Evolutionary conservation across 2,329 filamentous ascomycete genomes (phyloP), one percentile per base, ranked within the genome.

Genomic region (Microdochium nivale): DNA sequence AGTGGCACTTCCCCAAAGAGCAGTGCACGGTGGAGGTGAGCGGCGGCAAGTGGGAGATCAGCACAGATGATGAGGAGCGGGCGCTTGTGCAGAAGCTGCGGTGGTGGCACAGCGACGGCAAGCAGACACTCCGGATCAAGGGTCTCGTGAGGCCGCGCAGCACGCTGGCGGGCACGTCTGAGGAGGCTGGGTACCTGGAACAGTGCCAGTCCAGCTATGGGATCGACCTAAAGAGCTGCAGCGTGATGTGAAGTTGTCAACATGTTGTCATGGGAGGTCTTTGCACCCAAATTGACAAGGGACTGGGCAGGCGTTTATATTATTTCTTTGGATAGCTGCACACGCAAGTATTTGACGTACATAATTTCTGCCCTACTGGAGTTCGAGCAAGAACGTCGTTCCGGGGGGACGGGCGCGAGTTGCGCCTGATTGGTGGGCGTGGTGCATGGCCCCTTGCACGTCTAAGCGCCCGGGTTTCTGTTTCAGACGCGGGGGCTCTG

Each of bases 31-130:
- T 99, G 3, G 79, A 86, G 51, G 87, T 90, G 25, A 89, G 82
- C 49, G 88, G 87, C 0, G 95, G 95, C 7, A 94, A 92, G 64
- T 99, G 91, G 91, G 84, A 86, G 59, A 89, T 97, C 54, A 83
- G 82, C 58, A 79, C 75, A 4, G 84, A 90, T 54, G 86, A 90
- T 52, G 78, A 82, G 9, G 81, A 87, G 55, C 82, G 81, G 0
- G 82, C 81, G 4, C 72, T 82, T 58, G 74, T 90, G 54, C 92
- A 96, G 71, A 80, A 80, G 56, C 70, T 99, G 56, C 82, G 81
- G 59, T 99, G 94, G 94, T 96, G 92, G 91, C 91, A 99, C 69
- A 82, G 81, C 1, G 85, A 86, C 52, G 94, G 92, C 2, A 83
- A 90, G 58, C 92, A 97, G 69, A 83, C 73, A 48, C 76, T 99